phyloP scores from a whole-genome alignment of 805 yeast species.

The Metschnikowia kofuensis region DNA sequence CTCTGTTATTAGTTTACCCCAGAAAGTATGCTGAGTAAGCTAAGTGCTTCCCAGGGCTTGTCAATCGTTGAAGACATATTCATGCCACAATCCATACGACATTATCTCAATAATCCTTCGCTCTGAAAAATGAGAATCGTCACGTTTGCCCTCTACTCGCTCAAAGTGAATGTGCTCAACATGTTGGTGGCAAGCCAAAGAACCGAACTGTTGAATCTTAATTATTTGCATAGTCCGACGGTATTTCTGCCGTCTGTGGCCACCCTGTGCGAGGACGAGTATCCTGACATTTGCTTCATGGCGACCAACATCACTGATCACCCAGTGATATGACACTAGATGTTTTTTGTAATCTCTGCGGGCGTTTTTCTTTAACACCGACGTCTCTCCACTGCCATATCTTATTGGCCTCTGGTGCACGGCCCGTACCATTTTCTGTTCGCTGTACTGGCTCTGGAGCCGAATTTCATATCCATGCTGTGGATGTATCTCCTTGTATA shows the following conservation, averaged over 20 bases:
- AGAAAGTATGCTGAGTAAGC: too few relatives aligned
- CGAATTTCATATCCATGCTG: neutral
- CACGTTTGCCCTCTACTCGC: constrained; percentile 30
- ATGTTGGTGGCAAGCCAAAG: constrained; percentile 34
- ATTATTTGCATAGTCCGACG: constrained; percentile 32
- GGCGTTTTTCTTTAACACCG: neutral
- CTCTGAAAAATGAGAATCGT: constrained; percentile 29
- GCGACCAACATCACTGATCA: constrained; percentile 32
- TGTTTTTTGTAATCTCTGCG: neutral
- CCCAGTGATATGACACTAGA: constrained; percentile 20
- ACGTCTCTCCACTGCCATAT: too few relatives aligned
- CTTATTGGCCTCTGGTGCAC: too few relatives aligned
- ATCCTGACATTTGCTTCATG: constrained; percentile 20
- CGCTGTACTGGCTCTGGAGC: neutral
- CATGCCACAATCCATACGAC: neutral
- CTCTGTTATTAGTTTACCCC: too few relatives aligned
- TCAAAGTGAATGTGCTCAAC: constrained; percentile 37
- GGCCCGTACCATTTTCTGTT: too few relatives aligned
- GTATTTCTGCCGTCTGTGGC: constrained; percentile 27
- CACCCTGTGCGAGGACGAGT: constrained; percentile 24
- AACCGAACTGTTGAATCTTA: constrained; percentile 29
- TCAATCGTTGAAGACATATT: too few relatives aligned
- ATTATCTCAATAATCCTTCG: too few relatives aligned
- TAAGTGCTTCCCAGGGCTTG: too few relatives aligned
- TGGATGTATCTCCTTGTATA: too few relatives aligned